Evolutionary conservation across 2,329 filamentous ascomycete species (phyloP), one percentile per base, ranked within the genome.

Genomic region (Claviceps sp.): DNA sequence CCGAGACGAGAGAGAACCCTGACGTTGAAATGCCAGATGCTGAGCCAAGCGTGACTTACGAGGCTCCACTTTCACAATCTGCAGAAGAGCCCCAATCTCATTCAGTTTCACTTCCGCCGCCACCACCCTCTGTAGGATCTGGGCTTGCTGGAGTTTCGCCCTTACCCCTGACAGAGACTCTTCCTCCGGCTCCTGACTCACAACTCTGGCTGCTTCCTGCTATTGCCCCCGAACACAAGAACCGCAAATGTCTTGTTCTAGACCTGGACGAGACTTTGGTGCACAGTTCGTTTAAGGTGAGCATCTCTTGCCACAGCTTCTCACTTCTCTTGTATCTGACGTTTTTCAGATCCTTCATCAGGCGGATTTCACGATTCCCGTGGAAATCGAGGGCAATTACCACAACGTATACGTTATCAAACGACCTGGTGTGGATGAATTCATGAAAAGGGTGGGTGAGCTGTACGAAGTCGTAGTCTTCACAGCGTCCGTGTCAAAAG

Each of bases 371-470:
- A 98, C 93, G 5, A 97, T 98, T 65, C 93, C 93, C 0, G 93
- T 98, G 34, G 93, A 98, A 64, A 98, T 98, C 57, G 93, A 98
- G 73, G 93, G 93, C 52, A 94, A 95, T 68, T 97, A 94, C 65
- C 93, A 98, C 71, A 98, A 98, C 63, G 94, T 98, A 51, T 98
- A 98, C 66, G 93, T 98, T 58, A 98, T 98, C 68, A 98, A 98
- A 73, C 82, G 93, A 62, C 93, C 93, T n/a, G 93, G 93, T 51
- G 93, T 98, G 19, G 93, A 98, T 65, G 85, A 94, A 58, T 98
- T 98, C 70, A 96, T 98, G 89, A 97, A 97, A 75, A 78, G 93
- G 54, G 90, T 98, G 39, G 93, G 93, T 48, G 93, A 98, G 70
- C 76, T 98, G 48, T 98, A 97, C 63, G 93, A 98, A 71, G 91